Evolutionary conservation across 176 grass and related monocot genomes (phyloP), one percentile per base, ranked within the genome.

Genomic region (Stipa capillata): DNA sequence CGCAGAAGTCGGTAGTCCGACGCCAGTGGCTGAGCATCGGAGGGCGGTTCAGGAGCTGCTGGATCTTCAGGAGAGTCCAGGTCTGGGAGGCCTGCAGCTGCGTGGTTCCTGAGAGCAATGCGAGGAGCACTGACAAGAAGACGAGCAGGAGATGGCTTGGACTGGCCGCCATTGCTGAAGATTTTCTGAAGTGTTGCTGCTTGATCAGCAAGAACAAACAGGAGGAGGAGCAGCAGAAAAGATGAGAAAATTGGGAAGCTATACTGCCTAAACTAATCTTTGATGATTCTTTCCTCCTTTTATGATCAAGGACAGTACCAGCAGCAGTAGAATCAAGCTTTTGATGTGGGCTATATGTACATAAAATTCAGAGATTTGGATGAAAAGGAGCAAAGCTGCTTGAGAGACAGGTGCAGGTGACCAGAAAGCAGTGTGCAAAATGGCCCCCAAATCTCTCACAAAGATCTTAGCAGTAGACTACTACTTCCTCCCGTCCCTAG

Each of bases 41-140:
- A 0, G 96, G 92, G 13, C 69, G 70, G 83, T 91, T 91, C 17
- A 99, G 65, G 20, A 91, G 81, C 48, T 88, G 88, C 83, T 93
- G 90, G 74, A 99, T 91, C 82, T 89, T 89, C 56, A 99, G 82
- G 48, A 99, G 92, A 25, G 96, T 79, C 92, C 88, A 95, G n/a
- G 82, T 58, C 88, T 99, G 92, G 1, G 90, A 78, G 21, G 71
- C 62, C 61, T 93, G 83, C 41, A 99, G 69, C 79, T 88, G 92
- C 4, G 47, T 69, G 27, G 60, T 70, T 39, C 56, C 77, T 21
- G 83, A 86, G 25, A 82, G 18, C 55, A 84, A 47, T 29, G 85
- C 62, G 0, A 80, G 32, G 14, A 80, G 29, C n/a, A 47, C 49
- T 3, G 40, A 28, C 29, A 85, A 71, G 63, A 87, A 69, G 36